Evolutionary conservation across 2,329 filamentous ascomycete genomes (phyloP), one percentile per base, ranked within the genome.

Genomic region (Aspergillus tamarii): DNA sequence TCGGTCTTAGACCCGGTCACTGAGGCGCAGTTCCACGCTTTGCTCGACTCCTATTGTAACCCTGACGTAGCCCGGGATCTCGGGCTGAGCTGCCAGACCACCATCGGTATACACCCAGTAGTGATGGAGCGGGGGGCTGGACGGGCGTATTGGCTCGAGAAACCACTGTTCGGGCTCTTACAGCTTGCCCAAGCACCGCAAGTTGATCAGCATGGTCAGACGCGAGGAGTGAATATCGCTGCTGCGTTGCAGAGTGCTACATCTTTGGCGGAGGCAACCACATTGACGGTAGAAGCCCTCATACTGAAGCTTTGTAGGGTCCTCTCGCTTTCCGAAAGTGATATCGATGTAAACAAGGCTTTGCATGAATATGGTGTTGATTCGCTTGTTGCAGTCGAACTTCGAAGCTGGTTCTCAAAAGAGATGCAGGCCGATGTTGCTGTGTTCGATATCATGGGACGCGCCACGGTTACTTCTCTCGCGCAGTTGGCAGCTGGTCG

Each of bases 301-400:
- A 52, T 28, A 5, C n/a, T 52, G 28, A 79, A 76, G 48, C 68
- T 81, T 3, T 70, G 74, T 2, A 68, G 72, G 7, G 73, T 76
- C n/a, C 72, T 81, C 64, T 68, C 71, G 26, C 71, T 79, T 1
- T 60, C 72, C 5, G 63, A 67, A n/a, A 64, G 67, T 4, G 76
- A 79, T 4, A 65, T 79, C 16, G 73, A 76, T 19, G 57, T 65
- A 0, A 55, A 61, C 8, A 73, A 70, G 64, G 68, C 76, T 2
- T 66, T 52, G 19, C 48, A 52, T 32, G 48, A 52, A 32, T 52
- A 52, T 19, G 48, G 48, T 3, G 48, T 52, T 0, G 48, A 52
- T 23, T 52, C 48, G 4, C 48, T 52, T 1, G 28, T 52, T 12
- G 48, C 48, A 16, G 48, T 52, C 1, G 48, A 52, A 32, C 16